Evolutionary conservation across 1,284 basidiomycete genomes (phyloP).

Genomic region (Pascua guehoae): DNA sequence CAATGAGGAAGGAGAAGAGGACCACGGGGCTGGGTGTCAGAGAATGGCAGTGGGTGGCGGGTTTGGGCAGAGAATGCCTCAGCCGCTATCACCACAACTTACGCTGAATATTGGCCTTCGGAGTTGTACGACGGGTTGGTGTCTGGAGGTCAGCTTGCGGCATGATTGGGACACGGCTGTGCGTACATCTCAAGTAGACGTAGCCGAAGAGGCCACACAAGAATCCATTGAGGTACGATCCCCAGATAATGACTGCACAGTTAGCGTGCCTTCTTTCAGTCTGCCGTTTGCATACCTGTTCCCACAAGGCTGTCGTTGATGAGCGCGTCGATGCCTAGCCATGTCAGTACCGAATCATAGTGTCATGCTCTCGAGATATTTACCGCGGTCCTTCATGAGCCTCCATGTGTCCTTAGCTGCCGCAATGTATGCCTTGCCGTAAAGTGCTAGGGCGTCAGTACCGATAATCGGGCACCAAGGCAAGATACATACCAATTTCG

Average conservation of each 20-base stretch:
- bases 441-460: conserved; percentile 54
- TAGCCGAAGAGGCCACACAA: conserved; percentile 74
- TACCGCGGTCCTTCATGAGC: conserved; percentile 75
- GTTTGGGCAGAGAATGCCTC: conserved; percentile 1
- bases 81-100: conserved; percentile 1
- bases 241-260: conserved; percentile 49
- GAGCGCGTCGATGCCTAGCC: conserved; percentile 67
- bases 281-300: conserved; percentile 48
- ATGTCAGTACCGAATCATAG: neutral
- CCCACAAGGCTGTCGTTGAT: conserved; percentile 81
- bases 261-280: neutral
- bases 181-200: conserved; percentile 69
- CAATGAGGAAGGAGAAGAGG: conserved; percentile 76
- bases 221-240: conserved; percentile 72
- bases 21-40: conserved; percentile 56
- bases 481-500: conserved; percentile 57
- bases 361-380: neutral
- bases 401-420: conserved; percentile 91
- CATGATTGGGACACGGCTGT: conserved; percentile 11
- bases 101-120: conserved; percentile 68
- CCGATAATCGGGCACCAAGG: too few species aligned
- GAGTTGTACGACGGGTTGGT: conserved; percentile 69
- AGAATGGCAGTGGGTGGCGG: neutral
- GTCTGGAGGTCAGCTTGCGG: conserved; percentile 21
- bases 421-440: conserved; percentile 77